phyloP scores from a whole-genome alignment of 2,329 filamentous ascomycete species.

The Neofusicoccum laricinum region DNA sequence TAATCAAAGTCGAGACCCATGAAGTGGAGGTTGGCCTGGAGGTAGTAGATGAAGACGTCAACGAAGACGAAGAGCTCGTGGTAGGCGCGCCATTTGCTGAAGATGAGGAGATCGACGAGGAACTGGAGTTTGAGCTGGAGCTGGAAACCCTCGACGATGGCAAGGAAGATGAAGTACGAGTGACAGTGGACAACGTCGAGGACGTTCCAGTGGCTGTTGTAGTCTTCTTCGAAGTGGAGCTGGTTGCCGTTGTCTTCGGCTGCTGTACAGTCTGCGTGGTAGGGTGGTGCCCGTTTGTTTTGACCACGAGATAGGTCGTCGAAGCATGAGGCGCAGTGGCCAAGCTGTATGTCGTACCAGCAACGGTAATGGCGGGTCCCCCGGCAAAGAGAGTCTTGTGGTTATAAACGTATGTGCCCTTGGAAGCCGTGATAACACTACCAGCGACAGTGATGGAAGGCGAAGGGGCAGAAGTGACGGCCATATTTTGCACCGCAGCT shows the following conservation, averaged over 20 bases:
- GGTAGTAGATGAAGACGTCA: too few species aligned
- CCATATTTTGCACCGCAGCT: not conserved
- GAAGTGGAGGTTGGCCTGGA: not conserved
- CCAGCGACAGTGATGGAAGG: not conserved
- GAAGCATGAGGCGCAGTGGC: not conserved
- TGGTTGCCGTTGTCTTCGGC: not conserved
- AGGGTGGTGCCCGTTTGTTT: not conserved
- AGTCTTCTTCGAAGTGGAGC: not conserved
- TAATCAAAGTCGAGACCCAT: not conserved
- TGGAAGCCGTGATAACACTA: not conserved
- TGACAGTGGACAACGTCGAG: not conserved
- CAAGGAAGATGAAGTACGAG: not conserved
- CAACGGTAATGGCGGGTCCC: not conserved
- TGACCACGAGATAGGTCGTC: not conserved
- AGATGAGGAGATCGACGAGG: not conserved
- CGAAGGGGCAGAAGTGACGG: not conserved
- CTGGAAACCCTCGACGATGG: not conserved
- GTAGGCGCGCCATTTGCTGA: too few species aligned
- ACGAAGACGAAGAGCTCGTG: not conserved
- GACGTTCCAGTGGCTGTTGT: not conserved
- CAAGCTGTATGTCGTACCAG: conserved; percentile 2
- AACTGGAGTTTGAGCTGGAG: not conserved
- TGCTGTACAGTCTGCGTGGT: not conserved
- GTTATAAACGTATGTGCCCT: not conserved
- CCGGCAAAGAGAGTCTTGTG: not conserved